Evolutionary conservation across 2,329 filamentous ascomycete species (phyloP).

Genomic region (Pleoardoris graminearum): DNA sequence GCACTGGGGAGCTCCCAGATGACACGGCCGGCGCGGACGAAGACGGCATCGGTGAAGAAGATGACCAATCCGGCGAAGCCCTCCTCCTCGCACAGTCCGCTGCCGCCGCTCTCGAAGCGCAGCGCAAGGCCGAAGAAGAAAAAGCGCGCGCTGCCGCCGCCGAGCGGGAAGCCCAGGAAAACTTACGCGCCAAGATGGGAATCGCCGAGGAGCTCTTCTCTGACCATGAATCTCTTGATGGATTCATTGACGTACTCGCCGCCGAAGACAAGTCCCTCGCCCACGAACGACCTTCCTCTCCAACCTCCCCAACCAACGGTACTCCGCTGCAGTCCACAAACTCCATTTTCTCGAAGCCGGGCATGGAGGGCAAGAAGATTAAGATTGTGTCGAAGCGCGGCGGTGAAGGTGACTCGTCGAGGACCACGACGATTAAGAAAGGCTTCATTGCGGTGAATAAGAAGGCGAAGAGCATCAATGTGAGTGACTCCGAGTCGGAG

Average conservation of each 20-base stretch:
- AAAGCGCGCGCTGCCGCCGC: constrained; percentile 24
- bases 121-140: constrained; percentile 26
- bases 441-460: constrained; percentile 27
- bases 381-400: constrained; percentile 42
- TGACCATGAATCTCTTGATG: constrained; percentile 29
- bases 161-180: constrained; percentile 40
- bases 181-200: constrained; percentile 40
- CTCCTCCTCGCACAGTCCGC: constrained; percentile 33
- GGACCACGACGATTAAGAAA: constrained; percentile 14
- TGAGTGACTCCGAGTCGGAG: constrained; percentile 31
- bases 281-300: constrained; percentile 12
- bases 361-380: constrained; percentile 41
- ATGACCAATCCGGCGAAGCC: constrained; percentile 30
- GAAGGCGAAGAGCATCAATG: constrained; percentile 19
- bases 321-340: constrained; percentile 25
- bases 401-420: constrained; percentile 21
- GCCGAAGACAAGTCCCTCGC: constrained; percentile 22
- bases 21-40: constrained; percentile 17
- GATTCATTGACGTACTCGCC: constrained; percentile 32
- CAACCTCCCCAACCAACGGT: constrained; percentile 11
- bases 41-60: constrained; percentile 35
- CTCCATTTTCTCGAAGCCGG: constrained; percentile 33
- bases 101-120: constrained; percentile 29
- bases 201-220: constrained; percentile 37
- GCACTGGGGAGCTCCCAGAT: constrained; percentile 27